A percentile compares a stretch with the other conserved stretches of the same genome.
Conservation (phyloP, 208 protist genomes). For the Leishmania gerbilli region DNA sequence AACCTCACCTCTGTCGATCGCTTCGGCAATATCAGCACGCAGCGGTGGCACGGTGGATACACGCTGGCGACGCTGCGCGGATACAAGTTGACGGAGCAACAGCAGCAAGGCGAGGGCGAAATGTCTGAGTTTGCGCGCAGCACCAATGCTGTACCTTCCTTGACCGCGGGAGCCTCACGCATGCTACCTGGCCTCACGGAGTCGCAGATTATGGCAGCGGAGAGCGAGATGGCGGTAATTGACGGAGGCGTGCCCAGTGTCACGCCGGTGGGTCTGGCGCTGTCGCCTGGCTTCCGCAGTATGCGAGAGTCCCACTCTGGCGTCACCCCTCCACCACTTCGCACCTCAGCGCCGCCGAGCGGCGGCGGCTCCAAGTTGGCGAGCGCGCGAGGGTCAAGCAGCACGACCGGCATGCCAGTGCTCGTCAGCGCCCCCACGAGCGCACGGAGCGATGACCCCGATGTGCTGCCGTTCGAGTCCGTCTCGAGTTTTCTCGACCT, state of each 20-base stretch:
- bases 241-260: not conserved
- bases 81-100: conserved; percentile 35
- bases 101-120: conserved; percentile 10
- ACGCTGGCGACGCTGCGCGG: conserved; percentile 74
- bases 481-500: conserved; percentile 58
- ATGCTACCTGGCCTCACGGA: conserved; percentile 33
- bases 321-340: not conserved
- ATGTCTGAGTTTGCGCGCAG: not conserved
- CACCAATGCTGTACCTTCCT: not conserved
- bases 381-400: not conserved
- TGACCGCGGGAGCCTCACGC: not conserved
- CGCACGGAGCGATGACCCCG: conserved; percentile 16
- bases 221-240: conserved; percentile 53
- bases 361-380: not conserved
- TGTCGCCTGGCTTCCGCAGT: not conserved
- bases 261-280: not conserved
- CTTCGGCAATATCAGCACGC: conserved; percentile 82
- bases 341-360: not conserved
- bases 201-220: conserved; percentile 52
- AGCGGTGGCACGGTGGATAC: conserved; percentile 85
- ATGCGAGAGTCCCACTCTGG: not conserved
- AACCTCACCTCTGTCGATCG: conserved; percentile 85
- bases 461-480: conserved; percentile 59
- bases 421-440: conserved; percentile 11
- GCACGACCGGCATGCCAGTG: not conserved